Base-by-base conservation (phyloP, 495 filamentous ascomycete species). In the Annulohypoxylon nitens region DNA sequence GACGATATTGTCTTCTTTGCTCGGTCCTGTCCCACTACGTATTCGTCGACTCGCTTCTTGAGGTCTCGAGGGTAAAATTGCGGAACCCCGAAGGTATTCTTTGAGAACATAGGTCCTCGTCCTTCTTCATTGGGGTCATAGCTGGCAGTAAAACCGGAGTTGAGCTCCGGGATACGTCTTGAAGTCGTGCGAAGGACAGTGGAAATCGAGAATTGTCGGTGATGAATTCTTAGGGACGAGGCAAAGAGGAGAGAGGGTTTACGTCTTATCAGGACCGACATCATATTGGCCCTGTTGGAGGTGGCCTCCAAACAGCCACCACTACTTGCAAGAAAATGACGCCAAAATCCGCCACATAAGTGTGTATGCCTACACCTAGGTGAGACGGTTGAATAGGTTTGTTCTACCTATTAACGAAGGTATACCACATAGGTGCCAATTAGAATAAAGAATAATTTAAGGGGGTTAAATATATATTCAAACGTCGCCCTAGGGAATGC, bases 1-100 rank as follows among this genome's bases (percentile, higher is more conserved):
- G 94, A 91, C 71, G 93, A 95, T 59, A 98, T 87, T 25, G 94
- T 92, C 79, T 96, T 96, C 86, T 98, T 99, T n/a, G 96, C 93
- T 57, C 93, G 90, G 74, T 97, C 93, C 78, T 99, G 96, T 23
- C 97, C 97, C 5, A 99, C 95, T 6, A 99, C 95, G 79, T 93
- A 98, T 78, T 95, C 92, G 77, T 99, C 97, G 10, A 98, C 89
- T 78, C 97, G 92, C 73, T 93, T 87, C 81, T 98, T 98, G 73
- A 99, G 84, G 66, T 89, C 84, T 67, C 87, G 89, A 3, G 93
- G 94, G n/a, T 94, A 97, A 67, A 97, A 85, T 53, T 87, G 87
- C 20, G 91, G 89, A 9, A 89, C 90, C 60, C 92, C 92, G 73
- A 90, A 81, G 36, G 74, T 80, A 53, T 79, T 80, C 71, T 81